Base-by-base conservation (phyloP, 2,329 filamentous ascomycete genomes). In the Phoma sp. region DNA sequence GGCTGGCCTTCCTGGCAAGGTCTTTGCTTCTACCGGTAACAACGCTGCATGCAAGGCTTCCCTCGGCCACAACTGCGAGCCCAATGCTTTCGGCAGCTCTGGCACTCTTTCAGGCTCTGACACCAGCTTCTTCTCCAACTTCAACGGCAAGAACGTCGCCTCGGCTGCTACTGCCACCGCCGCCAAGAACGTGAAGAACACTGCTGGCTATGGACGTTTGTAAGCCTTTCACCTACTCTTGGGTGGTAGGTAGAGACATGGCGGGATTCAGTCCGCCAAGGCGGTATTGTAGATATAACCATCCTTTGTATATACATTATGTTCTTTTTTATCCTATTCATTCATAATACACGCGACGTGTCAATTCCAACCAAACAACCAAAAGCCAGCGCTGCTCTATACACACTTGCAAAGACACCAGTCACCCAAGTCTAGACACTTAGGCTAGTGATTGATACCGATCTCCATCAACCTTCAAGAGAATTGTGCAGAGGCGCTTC, bases 81-180 rank as follows among this genome's bases (percentile, higher is more conserved):
- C 76, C 49, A 86, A 86, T 73, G 9, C 60, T 3, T 72, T 71
- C 55, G 70, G 68, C 3, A 64, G 25, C 58, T 69, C 66, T 29
- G 67, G 65, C 13, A 39, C 57, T 6, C 59, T 74, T 33, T 42
- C 64, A 25, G 71, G 68, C 18, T 56, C 65, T n/a, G 79, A 82
- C 63, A 77, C 78, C 9, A 70, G 67, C 44, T 81, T 86, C 73
- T 65, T 86, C 42, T 44, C 61, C 51, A 76, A 80, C 63, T 85
- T 85, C 69, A 69, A 73, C 43, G 81, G 81, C 55, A 82, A 83
- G 78, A 81, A 77, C 55, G 67, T 84, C 59, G 83, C 83, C 10
- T 62, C 74, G 52, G 79, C 81, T 11, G 52, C 61, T 11, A 30
- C 62, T 11, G 62, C 62, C 11, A 22, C 46, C 18, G 47, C 7